These are phyloP conservation scores for Ciborinia camelliae DNA, from an alignment of 2,329 filamentous ascomycete species.

Conservation along the genomic window DNA sequence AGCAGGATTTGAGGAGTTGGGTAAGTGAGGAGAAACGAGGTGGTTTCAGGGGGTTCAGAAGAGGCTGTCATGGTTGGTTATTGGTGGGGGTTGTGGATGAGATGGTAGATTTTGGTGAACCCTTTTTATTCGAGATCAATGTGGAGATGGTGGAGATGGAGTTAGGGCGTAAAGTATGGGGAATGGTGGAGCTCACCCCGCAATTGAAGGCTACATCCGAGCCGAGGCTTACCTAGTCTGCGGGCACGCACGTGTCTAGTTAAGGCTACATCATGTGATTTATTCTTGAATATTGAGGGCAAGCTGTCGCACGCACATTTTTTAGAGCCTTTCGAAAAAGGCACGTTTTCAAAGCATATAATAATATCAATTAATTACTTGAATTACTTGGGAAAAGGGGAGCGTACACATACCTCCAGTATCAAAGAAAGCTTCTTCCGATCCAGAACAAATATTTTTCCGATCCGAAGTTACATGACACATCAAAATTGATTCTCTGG, in stretches of 20 bases:
- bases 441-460: no score
- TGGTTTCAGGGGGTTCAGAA: constrained; percentile 33
- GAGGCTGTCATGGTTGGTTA: constrained; percentile 39
- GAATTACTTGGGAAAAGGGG: no score
- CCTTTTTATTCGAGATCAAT: constrained; percentile 39
- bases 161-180: background rate
- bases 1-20: constrained; percentile 54
- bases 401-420: no score
- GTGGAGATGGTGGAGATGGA: background rate
- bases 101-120: constrained; percentile 40
- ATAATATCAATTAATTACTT: no score
- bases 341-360: no score
- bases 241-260: background rate
- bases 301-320: no score
- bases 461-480: no score
- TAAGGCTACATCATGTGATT: background rate
- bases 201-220: background rate
- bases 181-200: constrained; percentile 5
- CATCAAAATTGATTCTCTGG: no score
- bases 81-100: constrained; percentile 38
- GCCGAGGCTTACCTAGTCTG: background rate
- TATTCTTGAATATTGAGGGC: background rate
- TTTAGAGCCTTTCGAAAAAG: no score
- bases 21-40: constrained; percentile 39
- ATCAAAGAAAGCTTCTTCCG: no score